Base-by-base conservation (phyloP, 805 yeast genomes). In the Saccharomycopsis schoenii region DNA sequence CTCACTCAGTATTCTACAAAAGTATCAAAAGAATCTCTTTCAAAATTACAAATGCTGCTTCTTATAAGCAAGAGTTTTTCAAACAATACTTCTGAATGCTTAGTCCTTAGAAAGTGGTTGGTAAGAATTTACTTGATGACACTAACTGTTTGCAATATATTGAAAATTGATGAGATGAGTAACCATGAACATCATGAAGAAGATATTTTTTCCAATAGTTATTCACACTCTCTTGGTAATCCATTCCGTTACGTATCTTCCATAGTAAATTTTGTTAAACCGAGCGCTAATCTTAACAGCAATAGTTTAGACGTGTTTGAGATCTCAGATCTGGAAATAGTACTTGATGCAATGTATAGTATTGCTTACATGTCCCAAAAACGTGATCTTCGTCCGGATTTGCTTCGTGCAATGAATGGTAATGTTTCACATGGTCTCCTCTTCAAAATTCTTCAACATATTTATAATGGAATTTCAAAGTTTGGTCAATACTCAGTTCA, bases 401-500 rank as follows among this genome's bases (percentile, higher is more conserved):
- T 92, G 24, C 77, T 91, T 59, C 79, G 90, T 61, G 84, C 88
- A 12, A 71, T 91, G 65, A 89, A 94, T 21, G 97, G 94, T 10
- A 89, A 89, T 69, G 90, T 92, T 47, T 83, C 85, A 63, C 97
- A 92, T 71, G 97, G 97, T 1, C 73, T 84, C 12, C 68, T 92
- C 47, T 88, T 87, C 73, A 91, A 88, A 68, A 80, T 85, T 37
- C 70, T 91, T 36, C 80, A 92, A 61, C 77, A 77, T 52, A 81
- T 89, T n/a, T 76, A 82, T 60, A 82, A 83, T 61, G 73, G 21
- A 12, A 47, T 47, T 24, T 47, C 52, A 24, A 47, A 10, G 74
- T 81, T 47, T 47, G 52, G 52, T 24, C 52, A 47, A 47, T 25
- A 21, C 9, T 12, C 77, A 51, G 66, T 83, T 41, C 71, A 76